Evolutionary conservation across 345 rosid species (phyloP).

Genomic region (Clarkia xantiana): DNA sequence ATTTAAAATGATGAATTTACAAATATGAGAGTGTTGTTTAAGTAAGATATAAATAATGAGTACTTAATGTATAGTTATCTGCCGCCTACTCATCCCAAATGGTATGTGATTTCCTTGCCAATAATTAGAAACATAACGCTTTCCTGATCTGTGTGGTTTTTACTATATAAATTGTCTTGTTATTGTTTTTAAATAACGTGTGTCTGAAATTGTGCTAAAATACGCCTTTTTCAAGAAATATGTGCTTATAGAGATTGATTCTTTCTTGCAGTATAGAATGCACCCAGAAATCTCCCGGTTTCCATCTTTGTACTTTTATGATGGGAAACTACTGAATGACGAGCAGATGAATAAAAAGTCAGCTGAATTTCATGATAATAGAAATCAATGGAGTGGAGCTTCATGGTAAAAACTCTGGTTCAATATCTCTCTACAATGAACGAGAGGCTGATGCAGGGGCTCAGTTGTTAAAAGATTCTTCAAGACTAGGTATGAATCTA

Average conservation of each 20-base stretch:
- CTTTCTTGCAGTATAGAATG: conserved; percentile 85
- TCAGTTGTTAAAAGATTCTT: conserved; percentile 55
- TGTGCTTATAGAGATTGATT: conserved; percentile 13
- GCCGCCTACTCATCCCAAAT: not conserved
- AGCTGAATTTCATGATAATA: conserved; percentile 56
- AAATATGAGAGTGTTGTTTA: too few relatives aligned
- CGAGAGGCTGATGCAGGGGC: conserved; percentile 84
- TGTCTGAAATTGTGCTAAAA: not conserved
- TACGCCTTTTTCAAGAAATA: conserved; percentile 1
- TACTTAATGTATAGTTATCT: too few relatives aligned
- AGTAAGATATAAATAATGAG: too few relatives aligned
- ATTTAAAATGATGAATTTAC: too few relatives aligned
- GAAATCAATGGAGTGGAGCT: conserved; percentile 72
- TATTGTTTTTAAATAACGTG: not conserved
- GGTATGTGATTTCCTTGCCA: too few relatives aligned
- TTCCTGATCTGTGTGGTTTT: too few relatives aligned
- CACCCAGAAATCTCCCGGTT: conserved; percentile 90
- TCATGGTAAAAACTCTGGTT: conserved; percentile 60
- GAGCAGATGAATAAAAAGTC: conserved; percentile 46
- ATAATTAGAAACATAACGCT: too few relatives aligned
- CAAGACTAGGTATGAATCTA: conserved; percentile 38
- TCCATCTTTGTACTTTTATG: conserved; percentile 86
- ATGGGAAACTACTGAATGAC: conserved; percentile 71
- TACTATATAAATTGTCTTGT: too few relatives aligned
- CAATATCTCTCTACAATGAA: conserved; percentile 65